Conservation (phyloP, 2,329 filamentous ascomycete species). For the Uncinocarpus reesii region DNA sequence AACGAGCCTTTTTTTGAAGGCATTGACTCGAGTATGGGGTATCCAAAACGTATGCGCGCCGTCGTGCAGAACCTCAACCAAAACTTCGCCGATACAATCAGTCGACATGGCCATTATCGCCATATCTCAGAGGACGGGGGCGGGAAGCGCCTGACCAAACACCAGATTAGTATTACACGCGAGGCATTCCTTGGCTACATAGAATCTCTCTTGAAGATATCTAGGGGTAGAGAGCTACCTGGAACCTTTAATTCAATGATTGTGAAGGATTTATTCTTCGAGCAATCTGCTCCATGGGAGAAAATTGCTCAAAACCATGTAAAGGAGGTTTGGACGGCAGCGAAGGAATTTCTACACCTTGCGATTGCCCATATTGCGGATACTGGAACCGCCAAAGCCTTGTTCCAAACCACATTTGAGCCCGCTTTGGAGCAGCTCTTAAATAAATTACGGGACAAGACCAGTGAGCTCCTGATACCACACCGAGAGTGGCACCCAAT, state of each 20-base stretch:
- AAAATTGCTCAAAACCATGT: conserved; percentile 30
- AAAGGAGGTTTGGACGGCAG: conserved; percentile 25
- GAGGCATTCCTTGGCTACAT: conserved; percentile 23
- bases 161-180: neutral
- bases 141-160: too few species aligned
- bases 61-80: conserved; percentile 19
- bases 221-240: conserved; percentile 46
- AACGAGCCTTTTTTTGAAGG: conserved; percentile 29
- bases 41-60: conserved; percentile 26
- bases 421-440: conserved; percentile 2
- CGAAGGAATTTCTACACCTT: conserved; percentile 28
- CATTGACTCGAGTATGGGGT: conserved; percentile 17
- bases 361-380: conserved; percentile 20
- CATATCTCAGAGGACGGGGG: neutral
- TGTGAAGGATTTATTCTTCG: conserved; percentile 48
- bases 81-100: conserved; percentile 35
- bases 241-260: conserved; percentile 51
- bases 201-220: conserved; percentile 29
- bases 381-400: conserved; percentile 5
- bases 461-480: conserved; percentile 16
- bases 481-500: conserved; percentile 11
- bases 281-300: conserved; percentile 49
- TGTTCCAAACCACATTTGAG: conserved; percentile 15
- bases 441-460: conserved; percentile 10
- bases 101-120: conserved; percentile 13